Base-by-base conservation (phyloP, 768 basidiomycete genomes). In the Coprinellus micaceus region DNA sequence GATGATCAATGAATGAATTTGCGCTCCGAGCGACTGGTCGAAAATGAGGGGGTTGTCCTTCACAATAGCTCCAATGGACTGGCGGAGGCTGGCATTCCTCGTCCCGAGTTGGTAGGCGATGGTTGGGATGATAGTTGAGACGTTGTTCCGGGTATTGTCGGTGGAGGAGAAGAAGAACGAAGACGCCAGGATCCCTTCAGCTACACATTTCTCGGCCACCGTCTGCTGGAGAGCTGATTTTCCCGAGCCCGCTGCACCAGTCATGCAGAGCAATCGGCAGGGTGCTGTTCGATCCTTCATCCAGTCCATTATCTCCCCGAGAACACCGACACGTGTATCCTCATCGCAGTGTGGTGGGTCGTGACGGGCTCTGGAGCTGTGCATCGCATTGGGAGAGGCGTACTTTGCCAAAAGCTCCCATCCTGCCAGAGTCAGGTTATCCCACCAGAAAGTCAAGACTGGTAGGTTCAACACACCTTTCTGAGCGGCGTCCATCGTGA, bases 161-260 rank as follows among this genome's bases (percentile, higher is more conserved):
- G 30, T 24, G 4, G 51, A 50, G 9, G 41, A 46, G 53, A 63
- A 55, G 55, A 60, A 61, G 47, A 56, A 59, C 15, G 50, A 33
- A 3, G 54, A 56, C 4, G 44, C 59, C 19, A 60, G 48, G 15
- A 43, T 33, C 12, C 33, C 24, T 39, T 52, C 22, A 17, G 37
- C 24, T 24, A 52, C 47, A 25, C 47, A 55, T 2, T 12, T 1
- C 52, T 60, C 57, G 6, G 54, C 59, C 13, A 58, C 26, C 5
- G 59, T 58, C 41, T 58, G 57, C 30, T 52, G 49, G 3, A 59
- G 19, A 2, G 61, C 55, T 12, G 49, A 51, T 36, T 51, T 51
- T 10, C 49, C 49, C 50, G 50, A 46, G 10, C 49, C 49, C 9
- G 49, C 49, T 2, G 49, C 49, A 0, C 49, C 49, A 17, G 49